Evolutionary conservation across 805 yeast species (phyloP), one percentile per base, ranked within the genome.

Genomic region (Sporopachydermia lactativora): DNA sequence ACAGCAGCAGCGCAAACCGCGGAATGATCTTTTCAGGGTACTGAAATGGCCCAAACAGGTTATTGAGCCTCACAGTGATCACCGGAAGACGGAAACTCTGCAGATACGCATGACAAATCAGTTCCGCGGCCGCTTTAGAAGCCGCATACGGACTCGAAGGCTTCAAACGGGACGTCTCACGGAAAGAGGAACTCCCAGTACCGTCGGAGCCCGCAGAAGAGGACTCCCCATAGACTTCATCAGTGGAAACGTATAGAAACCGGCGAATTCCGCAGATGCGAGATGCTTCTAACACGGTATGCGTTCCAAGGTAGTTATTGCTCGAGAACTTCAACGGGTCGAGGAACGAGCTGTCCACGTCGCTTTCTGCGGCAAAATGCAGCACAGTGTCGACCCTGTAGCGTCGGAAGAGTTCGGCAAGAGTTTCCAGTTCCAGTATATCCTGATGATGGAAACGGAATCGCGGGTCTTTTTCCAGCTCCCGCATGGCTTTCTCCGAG

Each of bases 121-220:
- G 49, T 41, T 73, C 79, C 3, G 68, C 58, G 3, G 75, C 61
- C 0, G 77, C 78, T 47, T 73, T 73, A 8, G 75, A 58, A 0
- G 77, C 77, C 3, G 77, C 60, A 43, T 73, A 73, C 3, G 78
- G 78, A 44, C 70, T 72, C 0, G 78, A 66, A 1, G 79, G 79
- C 8, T 54, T 50, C n/a, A 73, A 49, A 0, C 47, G 45, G 4
- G 64, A 53, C 0, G 49, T 24, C 47, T 71, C 77, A n/a, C n/a
- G n/a, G n/a, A n/a, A n/a, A n/a, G n/a, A n/a, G n/a, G n/a, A n/a
- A n/a, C n/a, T n/a, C n/a, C n/a, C n/a, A 1, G 41, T 34, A 19
- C 51, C 44, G 35, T 54, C 54, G 1, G 54, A 58, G 4, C 42
- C 45, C 3, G 42, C 48, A 1, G 37, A 38, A 28, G 54, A 58